phyloP scores from a whole-genome alignment of 164 flowering plant genomes.

The Santalum album region DNA sequence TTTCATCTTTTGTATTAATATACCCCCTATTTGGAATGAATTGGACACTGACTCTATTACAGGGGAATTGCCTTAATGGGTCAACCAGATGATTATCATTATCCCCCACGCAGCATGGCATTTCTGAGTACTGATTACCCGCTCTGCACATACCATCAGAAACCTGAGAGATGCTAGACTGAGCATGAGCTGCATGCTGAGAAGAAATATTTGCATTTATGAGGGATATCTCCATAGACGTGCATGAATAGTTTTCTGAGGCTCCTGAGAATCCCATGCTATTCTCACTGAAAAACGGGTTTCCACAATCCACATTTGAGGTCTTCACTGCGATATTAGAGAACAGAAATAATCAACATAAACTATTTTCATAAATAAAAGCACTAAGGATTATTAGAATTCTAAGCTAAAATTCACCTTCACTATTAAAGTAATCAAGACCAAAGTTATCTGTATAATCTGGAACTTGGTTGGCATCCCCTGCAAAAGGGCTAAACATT shows the following conservation, averaged over 20 bases:
- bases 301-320: conserved; percentile 5
- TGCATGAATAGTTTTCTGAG: conserved; percentile 12
- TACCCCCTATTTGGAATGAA: conserved; percentile 9
- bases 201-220: conserved; percentile 15
- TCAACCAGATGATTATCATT: conserved; percentile 8
- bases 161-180: conserved; percentile 13
- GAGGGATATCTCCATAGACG: conserved; percentile 11
- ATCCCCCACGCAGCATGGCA: conserved; percentile 6
- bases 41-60: conserved; percentile 10
- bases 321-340: conserved; percentile 22
- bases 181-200: conserved; percentile 11
- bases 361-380: background rate
- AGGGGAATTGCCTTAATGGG: conserved; percentile 2
- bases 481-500: conserved; percentile 17
- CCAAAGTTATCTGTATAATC: conserved; percentile 10
- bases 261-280: conserved; percentile 12
- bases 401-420: conserved; percentile 9
- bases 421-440: conserved; percentile 6
- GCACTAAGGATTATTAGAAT: background rate
- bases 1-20: conserved; percentile 12
- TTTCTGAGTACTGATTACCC: conserved; percentile 10
- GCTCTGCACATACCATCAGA: conserved; percentile 15
- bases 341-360: conserved; percentile 5
- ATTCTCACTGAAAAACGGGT: conserved; percentile 9
- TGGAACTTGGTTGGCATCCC: conserved; percentile 14